These are phyloP conservation scores for Colletotrichum siamense DNA, from an alignment of 2,329 filamentous ascomycete species.

Conservation along the genomic window DNA sequence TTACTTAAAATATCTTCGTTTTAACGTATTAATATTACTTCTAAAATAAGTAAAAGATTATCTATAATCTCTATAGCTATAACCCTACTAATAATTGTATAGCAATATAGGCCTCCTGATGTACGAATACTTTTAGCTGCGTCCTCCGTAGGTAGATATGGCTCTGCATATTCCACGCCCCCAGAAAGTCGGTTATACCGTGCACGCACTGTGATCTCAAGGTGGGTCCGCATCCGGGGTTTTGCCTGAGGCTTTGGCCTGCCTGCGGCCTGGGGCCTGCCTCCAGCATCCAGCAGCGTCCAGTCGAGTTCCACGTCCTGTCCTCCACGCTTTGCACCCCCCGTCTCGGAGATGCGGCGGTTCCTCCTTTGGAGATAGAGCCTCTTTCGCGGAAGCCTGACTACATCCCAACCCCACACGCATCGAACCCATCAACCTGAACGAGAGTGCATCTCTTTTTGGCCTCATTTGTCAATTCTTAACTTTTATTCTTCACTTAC, in stretches of 20 bases:
- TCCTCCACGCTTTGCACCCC: constrained; percentile 10
- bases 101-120: no score
- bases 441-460: constrained; percentile 8
- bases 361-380: constrained; percentile 8
- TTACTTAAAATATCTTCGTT: no score
- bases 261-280: not conserved
- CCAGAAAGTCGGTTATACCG: not conserved
- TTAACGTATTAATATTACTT: no score
- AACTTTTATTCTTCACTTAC: not conserved
- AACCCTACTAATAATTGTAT: no score
- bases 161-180: not conserved
- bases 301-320: not conserved
- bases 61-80: no score
- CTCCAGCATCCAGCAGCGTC: not conserved
- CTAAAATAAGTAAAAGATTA: no score
- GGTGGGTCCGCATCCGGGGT: not conserved
- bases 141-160: no score
- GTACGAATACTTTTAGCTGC: no score
- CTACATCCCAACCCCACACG: constrained; percentile 23
- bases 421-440: constrained; percentile 8
- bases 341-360: constrained; percentile 19
- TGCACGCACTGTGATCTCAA: not conserved
- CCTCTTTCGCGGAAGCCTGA: constrained; percentile 19
- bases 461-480: not conserved
- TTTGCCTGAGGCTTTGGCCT: constrained; percentile 17